Base-by-base conservation (phyloP, 2,329 filamentous ascomycete species). In the Sporothrix sp. region DNA sequence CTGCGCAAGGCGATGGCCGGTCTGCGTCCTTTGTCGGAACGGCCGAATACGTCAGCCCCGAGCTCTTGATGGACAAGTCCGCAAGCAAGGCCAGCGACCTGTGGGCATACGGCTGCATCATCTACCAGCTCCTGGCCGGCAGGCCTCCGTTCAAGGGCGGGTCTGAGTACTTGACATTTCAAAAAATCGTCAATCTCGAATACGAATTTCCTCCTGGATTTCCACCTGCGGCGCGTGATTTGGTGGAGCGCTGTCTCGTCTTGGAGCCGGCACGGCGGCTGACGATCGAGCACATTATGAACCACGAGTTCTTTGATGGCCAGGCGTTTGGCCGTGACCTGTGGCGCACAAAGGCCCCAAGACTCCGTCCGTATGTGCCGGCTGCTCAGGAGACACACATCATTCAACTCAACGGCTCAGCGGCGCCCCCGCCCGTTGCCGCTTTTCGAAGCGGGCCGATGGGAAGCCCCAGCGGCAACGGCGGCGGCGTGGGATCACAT, bases 21-120 rank as follows among this genome's bases (percentile, higher is more conserved):
- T 89, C 91, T 11, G 87, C 87, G 32, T 98, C 93, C 0, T 98
- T 98, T 64, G 93, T 98, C 37, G 93, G 93, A 33, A 98, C 93
- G 0, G 93, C 93, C 10, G 93, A 98, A 66, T 98, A 98, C 62
- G 93, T 98, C 58, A 97, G 93, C 62, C 93, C 93, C 0, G 93
- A 98, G 65, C 75, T 98, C n/a, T 73, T 98, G 50, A 95, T 87
- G 27, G 89, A 95, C 62, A 97, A 97, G 71, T 94, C 87, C 61
- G 93, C 91, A 18, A 96, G 91, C 72, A 98, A 97, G 69, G 87
- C 91, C 38, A 97, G 93, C 66, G 93, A 98, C 68, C 68, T 98
- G 45, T 98, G 93, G 93, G 93, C 93, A 2, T 98, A 95, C 70
- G 93, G 93, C 9, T 98, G 93, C 70, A 98, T 98, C 59, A 82